Evolutionary conservation across 208 protist genomes (phyloP).

Genomic region (Eutreptiella sp.): DNA sequence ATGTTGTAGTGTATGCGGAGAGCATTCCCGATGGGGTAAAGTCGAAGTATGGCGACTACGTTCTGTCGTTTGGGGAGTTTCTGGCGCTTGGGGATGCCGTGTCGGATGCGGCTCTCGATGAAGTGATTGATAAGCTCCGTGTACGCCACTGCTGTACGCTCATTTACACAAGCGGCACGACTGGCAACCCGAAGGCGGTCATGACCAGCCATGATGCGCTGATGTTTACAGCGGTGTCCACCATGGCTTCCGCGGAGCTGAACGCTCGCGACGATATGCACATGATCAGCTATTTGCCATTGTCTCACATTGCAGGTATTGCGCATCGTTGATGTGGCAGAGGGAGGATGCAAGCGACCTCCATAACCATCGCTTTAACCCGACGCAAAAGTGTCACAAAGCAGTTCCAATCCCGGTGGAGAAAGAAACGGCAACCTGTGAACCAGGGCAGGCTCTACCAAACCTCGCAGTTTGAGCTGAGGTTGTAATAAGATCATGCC

Average conservation of each 20-base stretch:
- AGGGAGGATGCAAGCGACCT: too few relatives aligned
- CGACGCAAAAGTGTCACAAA: too few relatives aligned
- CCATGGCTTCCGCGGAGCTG: neutral
- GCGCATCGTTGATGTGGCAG: slow-evolving; percentile 27
- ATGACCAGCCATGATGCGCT: slow-evolving; percentile 53
- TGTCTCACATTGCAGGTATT: slow-evolving; percentile 46
- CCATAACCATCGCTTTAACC: too few relatives aligned
- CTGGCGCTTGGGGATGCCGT: slow-evolving; percentile 16
- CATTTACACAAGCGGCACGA: slow-evolving; percentile 64
- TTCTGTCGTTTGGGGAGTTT: slow-evolving; percentile 18
- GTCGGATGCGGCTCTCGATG: slow-evolving; percentile 18
- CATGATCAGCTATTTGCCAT: slow-evolving; percentile 42
- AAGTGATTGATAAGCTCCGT: slow-evolving; percentile 14
- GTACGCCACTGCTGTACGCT: slow-evolving; percentile 33
- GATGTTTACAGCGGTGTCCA: slow-evolving; percentile 26
- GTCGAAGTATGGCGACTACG: neutral
- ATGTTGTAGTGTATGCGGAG: slow-evolving; percentile 19
- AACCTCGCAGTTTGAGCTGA: too few relatives aligned
- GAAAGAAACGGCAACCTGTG: too few relatives aligned
- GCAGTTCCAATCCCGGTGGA: too few relatives aligned
- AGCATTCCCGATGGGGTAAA: neutral
- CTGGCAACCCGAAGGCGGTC: slow-evolving; percentile 43
- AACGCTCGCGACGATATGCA: slow-evolving; percentile 12
- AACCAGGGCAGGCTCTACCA: too few relatives aligned
- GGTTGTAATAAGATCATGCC: too few relatives aligned